Evolutionary conservation across 1,284 basidiomycete genomes (phyloP).

Genomic region (Neolentinus lepideus): DNA sequence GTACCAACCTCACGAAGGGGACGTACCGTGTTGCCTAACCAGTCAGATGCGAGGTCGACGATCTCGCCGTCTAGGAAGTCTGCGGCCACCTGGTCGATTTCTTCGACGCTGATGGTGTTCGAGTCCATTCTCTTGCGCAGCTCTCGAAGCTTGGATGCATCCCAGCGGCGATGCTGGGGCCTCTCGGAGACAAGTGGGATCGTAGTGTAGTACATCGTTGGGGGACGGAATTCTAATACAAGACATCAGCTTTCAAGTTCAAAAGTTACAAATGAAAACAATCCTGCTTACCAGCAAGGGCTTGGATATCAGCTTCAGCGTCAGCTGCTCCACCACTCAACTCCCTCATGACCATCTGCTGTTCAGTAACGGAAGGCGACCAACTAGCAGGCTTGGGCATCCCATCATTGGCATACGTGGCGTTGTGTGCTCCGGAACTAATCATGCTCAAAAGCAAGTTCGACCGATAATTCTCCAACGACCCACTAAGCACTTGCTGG

Average conservation of each 20-base stretch:
- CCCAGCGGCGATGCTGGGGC: slow-evolving; percentile 81
- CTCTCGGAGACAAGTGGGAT: slow-evolving; percentile 85
- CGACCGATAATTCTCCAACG: slow-evolving; percentile 90
- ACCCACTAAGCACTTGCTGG: slow-evolving; percentile 85
- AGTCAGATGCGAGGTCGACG: slow-evolving; percentile 94
- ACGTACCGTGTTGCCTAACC: slow-evolving; percentile 95
- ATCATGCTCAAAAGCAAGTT: slow-evolving; percentile 89
- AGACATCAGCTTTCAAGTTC: slow-evolving; percentile 6
- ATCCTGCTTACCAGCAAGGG: slow-evolving; percentile 68
- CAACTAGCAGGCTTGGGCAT: slow-evolving; percentile 52
- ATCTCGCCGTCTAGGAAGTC: slow-evolving; percentile 90
- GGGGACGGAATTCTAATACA: slow-evolving; percentile 69
- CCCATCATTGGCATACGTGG: slow-evolving; percentile 43
- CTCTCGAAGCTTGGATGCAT: slow-evolving; percentile 91
- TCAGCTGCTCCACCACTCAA: slow-evolving; percentile 73
- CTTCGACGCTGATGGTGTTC: slow-evolving; percentile 75
- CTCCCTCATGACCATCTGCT: slow-evolving; percentile 95
- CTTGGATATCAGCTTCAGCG: slow-evolving; percentile 76
- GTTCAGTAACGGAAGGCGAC: slow-evolving; percentile 72
- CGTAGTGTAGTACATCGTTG: slow-evolving; percentile 89
- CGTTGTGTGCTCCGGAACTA: slow-evolving; percentile 72
- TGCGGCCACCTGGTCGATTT: slow-evolving; percentile 84
- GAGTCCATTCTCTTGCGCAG: slow-evolving; percentile 87
- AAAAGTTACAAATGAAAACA: slow-evolving; percentile 5
- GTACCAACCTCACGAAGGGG: background rate